phyloP scores from a whole-genome alignment of 306 rosid genomes.

The Glycine soja region DNA sequence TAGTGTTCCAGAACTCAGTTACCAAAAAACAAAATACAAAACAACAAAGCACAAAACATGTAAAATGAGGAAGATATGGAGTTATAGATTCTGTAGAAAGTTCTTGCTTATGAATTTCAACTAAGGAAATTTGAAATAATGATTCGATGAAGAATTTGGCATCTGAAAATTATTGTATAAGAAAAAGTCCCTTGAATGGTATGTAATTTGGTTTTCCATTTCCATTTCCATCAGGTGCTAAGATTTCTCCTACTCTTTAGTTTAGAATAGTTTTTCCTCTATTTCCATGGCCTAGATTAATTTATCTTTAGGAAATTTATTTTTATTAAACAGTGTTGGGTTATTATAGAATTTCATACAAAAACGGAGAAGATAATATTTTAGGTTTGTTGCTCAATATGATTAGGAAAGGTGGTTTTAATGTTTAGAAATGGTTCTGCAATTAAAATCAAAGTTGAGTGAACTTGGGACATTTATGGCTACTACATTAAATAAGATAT shows the following conservation, averaged over 20 bases:
- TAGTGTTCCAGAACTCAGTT: neutral
- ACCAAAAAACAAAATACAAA: neutral
- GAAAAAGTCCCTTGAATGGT: neutral
- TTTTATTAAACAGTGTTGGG: no score
- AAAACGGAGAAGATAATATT: neutral
- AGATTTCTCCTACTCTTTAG: no score
- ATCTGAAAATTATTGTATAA: neutral
- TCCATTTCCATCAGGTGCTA: no score
- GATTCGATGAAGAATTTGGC: neutral
- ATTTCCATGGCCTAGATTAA: no score
- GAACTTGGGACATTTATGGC: neutral
- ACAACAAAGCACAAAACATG: neutral
- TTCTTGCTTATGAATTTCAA: neutral
- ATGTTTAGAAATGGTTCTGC: conserved; percentile 3
- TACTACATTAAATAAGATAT: neutral
- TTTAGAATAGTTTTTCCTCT: no score
- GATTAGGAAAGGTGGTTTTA: neutral
- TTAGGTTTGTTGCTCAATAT: neutral
- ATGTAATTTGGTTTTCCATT: neutral
- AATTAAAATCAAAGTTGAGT: neutral
- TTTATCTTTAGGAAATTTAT: no score
- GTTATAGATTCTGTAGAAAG: neutral
- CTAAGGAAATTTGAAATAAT: neutral
- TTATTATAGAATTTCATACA: no score
- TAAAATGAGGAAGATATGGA: neutral